Conservation (phyloP, 768 basidiomycete genomes). For the Phaffia tasmanica region DNA sequence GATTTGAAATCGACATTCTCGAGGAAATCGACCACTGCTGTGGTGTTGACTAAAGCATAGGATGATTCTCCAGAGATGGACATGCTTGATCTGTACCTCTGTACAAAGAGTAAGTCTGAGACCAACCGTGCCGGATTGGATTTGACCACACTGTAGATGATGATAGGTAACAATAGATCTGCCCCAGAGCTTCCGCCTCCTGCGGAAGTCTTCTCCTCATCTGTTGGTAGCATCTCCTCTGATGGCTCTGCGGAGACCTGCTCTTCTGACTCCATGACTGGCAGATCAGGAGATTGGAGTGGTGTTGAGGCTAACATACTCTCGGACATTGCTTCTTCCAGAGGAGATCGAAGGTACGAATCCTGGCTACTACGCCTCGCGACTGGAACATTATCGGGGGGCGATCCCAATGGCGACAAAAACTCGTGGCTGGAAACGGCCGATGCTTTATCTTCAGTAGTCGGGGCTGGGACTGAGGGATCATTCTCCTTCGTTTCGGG, state of each 20-base stretch:
- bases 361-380: too few relatives aligned
- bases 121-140: conserved; percentile 72
- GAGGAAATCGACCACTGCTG: conserved; percentile 90
- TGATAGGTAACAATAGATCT: conserved; percentile 80
- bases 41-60: conserved; percentile 85
- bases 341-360: too few relatives aligned
- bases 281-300: neutral
- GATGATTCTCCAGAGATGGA: conserved; percentile 64
- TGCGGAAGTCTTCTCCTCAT: neutral
- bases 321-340: too few relatives aligned
- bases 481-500: neutral
- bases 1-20: conserved; percentile 82
- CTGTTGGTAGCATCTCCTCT: neutral
- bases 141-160: conserved; percentile 90
- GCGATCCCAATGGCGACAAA: too few relatives aligned
- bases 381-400: too few relatives aligned
- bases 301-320: neutral
- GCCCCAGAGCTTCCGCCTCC: conserved; percentile 41
- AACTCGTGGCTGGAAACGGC: too few relatives aligned
- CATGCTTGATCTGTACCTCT: conserved; percentile 49
- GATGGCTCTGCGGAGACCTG: conserved; percentile 8
- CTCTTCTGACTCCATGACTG: neutral
- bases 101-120: conserved; percentile 50
- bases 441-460: neutral
- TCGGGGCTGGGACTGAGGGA: neutral